Evolutionary conservation across 352 stramenopile genomes (phyloP), one percentile per base, ranked within the genome.

Genomic region (Phytophthora parvispora): DNA sequence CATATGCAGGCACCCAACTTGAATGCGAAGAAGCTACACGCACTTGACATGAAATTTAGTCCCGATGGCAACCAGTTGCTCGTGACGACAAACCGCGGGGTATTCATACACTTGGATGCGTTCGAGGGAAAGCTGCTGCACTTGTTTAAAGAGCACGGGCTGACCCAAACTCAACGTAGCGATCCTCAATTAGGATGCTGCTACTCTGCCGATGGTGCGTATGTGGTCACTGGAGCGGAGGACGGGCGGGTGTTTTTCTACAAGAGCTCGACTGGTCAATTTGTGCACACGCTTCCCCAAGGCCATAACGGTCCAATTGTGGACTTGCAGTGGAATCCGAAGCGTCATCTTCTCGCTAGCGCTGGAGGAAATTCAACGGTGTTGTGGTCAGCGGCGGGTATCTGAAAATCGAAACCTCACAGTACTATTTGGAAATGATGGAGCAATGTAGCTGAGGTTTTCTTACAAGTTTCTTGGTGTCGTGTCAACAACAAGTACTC

Each of bases 41-140:
- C 87, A 25, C 69, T 92, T 12, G 81, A 93, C 25, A 74, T 97
- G 38, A 90, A 93, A 60, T 97, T 97, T 47, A 97, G 89, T 73
- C 86, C 89, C 2, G 89, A 97, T 60, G 87, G 89, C 45, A 94
- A 95, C 56, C 84, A 93, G 54, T 70, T 97, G 27, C 83, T 97
- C 15, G 82, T 97, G n/a, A 78, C 84, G 8, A 95, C 89, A 22
- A 94, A 94, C 62, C 84, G 86, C 8, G 87, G 86, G 2, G 80
- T 95, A 29, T 92, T 95, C 52, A 61, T 97, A 36, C 89, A 94
- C 32, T 72, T 97, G 4, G 89, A 97, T 65, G 87, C 89, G 7
- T 97, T 97, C 58, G 88, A 97, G 71, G 89, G 89, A 27, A 85
- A 91, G 18, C 58, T 95, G 38, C 61, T 94, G 51, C 87, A 95